phyloP scores from a whole-genome alignment of 139 green algal species.

The Chara braunii region DNA sequence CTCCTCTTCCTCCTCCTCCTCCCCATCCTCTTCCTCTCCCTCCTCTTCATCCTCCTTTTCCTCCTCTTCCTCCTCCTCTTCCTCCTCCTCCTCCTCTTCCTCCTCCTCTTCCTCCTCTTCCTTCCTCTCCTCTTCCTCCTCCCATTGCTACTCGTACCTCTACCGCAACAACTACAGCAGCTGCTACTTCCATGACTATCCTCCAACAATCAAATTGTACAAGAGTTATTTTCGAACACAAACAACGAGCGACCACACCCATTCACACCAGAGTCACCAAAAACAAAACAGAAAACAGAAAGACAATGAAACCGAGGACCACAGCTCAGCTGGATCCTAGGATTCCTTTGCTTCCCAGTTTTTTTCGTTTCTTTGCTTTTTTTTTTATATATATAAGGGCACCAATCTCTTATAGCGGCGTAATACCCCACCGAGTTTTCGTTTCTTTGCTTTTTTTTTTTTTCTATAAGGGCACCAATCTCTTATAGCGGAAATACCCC shows the following conservation, averaged over 20 bases:
- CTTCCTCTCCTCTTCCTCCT: slow-evolving; percentile 2
- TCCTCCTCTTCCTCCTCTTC: not conserved
- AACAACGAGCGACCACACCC: not conserved
- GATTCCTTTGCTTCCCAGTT: not conserved
- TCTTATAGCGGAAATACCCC: slow-evolving; percentile 27
- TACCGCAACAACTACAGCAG: too few species aligned
- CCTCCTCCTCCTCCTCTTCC: not conserved
- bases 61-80: not conserved
- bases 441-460: not conserved
- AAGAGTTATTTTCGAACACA: not conserved
- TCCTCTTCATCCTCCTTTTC: not conserved
- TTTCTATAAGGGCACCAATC: slow-evolving; percentile 16
- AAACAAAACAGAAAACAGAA: not conserved
- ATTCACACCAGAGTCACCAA: not conserved
- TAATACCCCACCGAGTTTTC: not conserved
- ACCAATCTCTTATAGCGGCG: not conserved
- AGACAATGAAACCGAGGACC: not conserved
- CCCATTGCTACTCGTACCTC: too few species aligned
- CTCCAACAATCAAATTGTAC: not conserved
- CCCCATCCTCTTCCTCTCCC: not conserved
- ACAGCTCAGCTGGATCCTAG: not conserved
- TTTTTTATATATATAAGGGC: not conserved
- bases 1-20: not conserved
- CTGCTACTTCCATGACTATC: not conserved
- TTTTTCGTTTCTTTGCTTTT: not conserved